Conservation (phyloP, 2,329 filamentous ascomycete species). For the Botrytis fragariae region DNA sequence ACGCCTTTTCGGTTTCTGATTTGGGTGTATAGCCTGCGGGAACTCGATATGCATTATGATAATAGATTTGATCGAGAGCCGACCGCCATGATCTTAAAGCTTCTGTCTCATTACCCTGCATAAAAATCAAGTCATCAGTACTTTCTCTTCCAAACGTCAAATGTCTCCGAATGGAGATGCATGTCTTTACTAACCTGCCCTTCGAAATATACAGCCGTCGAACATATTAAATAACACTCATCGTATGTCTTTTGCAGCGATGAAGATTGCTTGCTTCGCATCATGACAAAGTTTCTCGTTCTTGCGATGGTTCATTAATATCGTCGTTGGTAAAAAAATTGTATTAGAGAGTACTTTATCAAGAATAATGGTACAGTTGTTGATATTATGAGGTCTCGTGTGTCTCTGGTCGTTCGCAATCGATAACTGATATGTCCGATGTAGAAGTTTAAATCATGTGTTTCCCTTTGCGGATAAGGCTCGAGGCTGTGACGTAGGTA, state of each 20-base stretch:
- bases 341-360: background rate
- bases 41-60: slow-evolving; percentile 75
- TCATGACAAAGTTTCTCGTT: slow-evolving; percentile 34
- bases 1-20: slow-evolving; percentile 77
- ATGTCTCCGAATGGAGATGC: background rate
- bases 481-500: slow-evolving; percentile 6
- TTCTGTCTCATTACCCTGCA: slow-evolving; percentile 84
- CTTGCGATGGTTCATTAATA: slow-evolving; percentile 5
- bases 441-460: slow-evolving; percentile 10
- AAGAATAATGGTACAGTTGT: background rate
- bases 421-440: slow-evolving; percentile 1
- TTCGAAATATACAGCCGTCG: slow-evolving; percentile 95
- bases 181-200: slow-evolving; percentile 61
- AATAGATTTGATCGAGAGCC: slow-evolving; percentile 84
- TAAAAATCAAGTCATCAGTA: background rate
- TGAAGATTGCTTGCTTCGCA: slow-evolving; percentile 61
- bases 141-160: background rate
- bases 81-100: slow-evolving; percentile 87
- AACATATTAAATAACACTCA: slow-evolving; percentile 91
- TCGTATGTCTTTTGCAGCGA: slow-evolving; percentile 96
- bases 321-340: background rate
- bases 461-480: slow-evolving; percentile 4
- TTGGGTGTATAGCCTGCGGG: slow-evolving; percentile 67
- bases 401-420: background rate
- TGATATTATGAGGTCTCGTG: slow-evolving; percentile 8